phyloP scores from a whole-genome alignment of 1,284 basidiomycete species.

The Jaminaea rosea region DNA sequence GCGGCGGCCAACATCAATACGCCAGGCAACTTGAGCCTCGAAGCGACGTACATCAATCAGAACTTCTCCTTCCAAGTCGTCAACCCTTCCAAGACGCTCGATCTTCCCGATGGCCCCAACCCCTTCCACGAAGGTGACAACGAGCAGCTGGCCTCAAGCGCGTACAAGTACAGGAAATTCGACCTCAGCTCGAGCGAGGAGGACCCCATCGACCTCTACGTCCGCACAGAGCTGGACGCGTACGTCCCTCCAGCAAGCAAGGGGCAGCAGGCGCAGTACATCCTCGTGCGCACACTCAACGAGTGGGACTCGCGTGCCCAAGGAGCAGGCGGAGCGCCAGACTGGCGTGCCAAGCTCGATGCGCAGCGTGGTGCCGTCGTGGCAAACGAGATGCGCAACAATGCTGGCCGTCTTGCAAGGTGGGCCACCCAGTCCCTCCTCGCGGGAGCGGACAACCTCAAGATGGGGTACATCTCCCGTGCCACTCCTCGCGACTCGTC shows the following conservation, averaged over 20 bases:
- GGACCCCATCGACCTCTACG: slow-evolving; percentile 65
- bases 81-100: slow-evolving; percentile 57
- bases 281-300: slow-evolving; percentile 86
- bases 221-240: slow-evolving; percentile 93
- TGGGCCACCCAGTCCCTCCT: slow-evolving; percentile 94
- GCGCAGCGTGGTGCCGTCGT: slow-evolving; percentile 94
- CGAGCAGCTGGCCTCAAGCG: slow-evolving; percentile 86
- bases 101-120: slow-evolving; percentile 50
- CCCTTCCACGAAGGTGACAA: slow-evolving; percentile 73
- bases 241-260: slow-evolving; percentile 52
- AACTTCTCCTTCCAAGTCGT: slow-evolving; percentile 97
- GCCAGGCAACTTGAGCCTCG: slow-evolving; percentile 83
- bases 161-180: slow-evolving; percentile 92
- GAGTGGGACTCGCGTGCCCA: slow-evolving; percentile 90
- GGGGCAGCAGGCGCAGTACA: slow-evolving; percentile 49
- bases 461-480: slow-evolving; percentile 89
- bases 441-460: slow-evolving; percentile 92
- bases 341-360: slow-evolving; percentile 94
- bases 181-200: slow-evolving; percentile 89
- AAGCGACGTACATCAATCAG: slow-evolving; percentile 98
- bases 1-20: slow-evolving; percentile 69
- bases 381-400: slow-evolving; percentile 99
- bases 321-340: slow-evolving; percentile 84
- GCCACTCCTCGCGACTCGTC: slow-evolving; percentile 87
- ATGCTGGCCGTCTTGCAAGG: slow-evolving; percentile 92